Percentiles rank a stretch among this genome's conserved stretches.
Evolutionary conservation across 768 basidiomycete species (phyloP).

Genomic region (Hygrophoropsis aurantiaca): DNA sequence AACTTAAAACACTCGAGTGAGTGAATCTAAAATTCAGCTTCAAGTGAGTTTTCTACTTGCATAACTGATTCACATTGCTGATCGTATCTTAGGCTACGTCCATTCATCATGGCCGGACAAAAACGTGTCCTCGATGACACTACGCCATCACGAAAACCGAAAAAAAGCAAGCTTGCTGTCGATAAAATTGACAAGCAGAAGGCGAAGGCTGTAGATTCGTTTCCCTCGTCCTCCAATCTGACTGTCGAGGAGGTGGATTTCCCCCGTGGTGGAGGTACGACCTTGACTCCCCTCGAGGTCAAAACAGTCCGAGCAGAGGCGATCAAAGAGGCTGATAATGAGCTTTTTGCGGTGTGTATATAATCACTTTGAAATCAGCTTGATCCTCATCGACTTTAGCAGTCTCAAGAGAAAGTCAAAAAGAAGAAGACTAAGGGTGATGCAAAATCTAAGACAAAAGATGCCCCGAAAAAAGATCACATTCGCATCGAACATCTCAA

Average conservation of each 20-base stretch:
- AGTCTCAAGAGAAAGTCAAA: constrained; percentile 37
- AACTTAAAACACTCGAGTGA: too few relatives aligned
- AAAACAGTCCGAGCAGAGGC: constrained; percentile 85
- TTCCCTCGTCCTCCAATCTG: constrained; percentile 36
- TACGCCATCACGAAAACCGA: constrained; percentile 47
- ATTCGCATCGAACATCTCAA: constrained; percentile 89
- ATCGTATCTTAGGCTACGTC: too few relatives aligned
- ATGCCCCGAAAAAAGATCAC: constrained; percentile 47
- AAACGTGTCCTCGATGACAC: constrained; percentile 66
- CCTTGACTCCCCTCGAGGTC: constrained; percentile 85
- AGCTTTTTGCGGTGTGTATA: constrained; percentile 64
- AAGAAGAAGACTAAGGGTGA: constrained; percentile 52
- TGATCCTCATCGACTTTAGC: constrained; percentile 23
- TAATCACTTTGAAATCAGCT: neutral
- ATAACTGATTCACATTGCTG: too few relatives aligned
- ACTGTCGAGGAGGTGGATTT: constrained; percentile 82
- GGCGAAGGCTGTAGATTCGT: constrained; percentile 19
- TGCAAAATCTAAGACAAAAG: constrained; percentile 27
- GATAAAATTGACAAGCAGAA: constrained; percentile 22
- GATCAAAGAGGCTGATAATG: constrained; percentile 77
- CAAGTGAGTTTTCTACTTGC: too few relatives aligned
- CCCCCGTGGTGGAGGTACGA: constrained; percentile 91
- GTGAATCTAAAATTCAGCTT: too few relatives aligned
- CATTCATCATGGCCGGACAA: constrained; percentile 40
- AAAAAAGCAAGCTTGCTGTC: constrained; percentile 56